Evolutionary conservation across 352 stramenopile species (phyloP), one percentile per base, ranked within the genome.

Genomic region (Phytophthora ohioensis): DNA sequence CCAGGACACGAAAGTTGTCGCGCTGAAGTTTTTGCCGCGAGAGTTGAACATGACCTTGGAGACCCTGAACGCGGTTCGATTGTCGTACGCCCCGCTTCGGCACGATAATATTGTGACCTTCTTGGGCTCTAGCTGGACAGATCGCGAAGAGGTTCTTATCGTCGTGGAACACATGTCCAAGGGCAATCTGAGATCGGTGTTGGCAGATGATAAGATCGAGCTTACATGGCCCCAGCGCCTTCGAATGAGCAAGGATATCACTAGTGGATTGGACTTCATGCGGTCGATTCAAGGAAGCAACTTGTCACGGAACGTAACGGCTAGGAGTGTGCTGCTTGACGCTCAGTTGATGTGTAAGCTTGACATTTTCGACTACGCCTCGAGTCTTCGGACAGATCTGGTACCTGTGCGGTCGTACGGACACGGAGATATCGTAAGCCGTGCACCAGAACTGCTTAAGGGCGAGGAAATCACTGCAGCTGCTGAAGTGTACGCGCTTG

Each of bases 101-200:
- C 88, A 96, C 61, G 67, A 73, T 30, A 89, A 93, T 66, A 74
- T 96, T 12, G 78, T 91, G 47, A 63, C 77, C 17, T 93, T 94
- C 51, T 34, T 94, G 51, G 88, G 88, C 2, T 78, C 82, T 35
- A 87, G 78, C 52, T 80, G 81, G 57, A 88, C 73, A 3, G 72
- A 80, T 32, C 61, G 80, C n/a, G 82, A 88, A 43, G 82, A 93
- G 27, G 69, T 90, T 3, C 75, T 91, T 38, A 76, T 95, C 38
- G 84, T 92, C 2, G 84, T 88, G 51, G 88, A 94, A 58, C 84
- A 86, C 62, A 94, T 96, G 84, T 53, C 76, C n/a, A 87, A 87
- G 45, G 87, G 88, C 7, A 91, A 74, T 36, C 62, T 94, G 3
- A 81, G 78, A 17, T 82, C 80, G 4, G 78, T 91, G 9, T 56